These are phyloP conservation scores for Neurospora hispaniola DNA, from an alignment of 495 filamentous ascomycete genomes.

Conservation along the genomic window DNA sequence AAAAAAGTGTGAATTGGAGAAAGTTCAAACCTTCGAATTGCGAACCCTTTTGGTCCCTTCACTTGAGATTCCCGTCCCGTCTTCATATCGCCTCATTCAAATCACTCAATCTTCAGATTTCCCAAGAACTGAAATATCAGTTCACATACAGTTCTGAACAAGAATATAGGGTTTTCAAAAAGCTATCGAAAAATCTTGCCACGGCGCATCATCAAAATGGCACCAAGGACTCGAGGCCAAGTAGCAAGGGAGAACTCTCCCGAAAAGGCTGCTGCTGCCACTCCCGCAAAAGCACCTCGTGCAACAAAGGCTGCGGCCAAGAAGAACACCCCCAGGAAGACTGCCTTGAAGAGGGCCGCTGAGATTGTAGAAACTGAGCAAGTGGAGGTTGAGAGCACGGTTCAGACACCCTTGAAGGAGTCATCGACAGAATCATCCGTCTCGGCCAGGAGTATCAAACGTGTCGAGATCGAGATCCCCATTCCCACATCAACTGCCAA, in stretches of 20 bases:
- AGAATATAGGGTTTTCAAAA: not conserved
- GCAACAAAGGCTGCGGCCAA: not conserved
- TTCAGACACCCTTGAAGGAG: not conserved
- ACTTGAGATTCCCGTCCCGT: constrained; percentile 2
- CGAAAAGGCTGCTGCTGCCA: not conserved
- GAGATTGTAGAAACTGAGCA: not conserved
- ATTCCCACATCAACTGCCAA: constrained; percentile 12
- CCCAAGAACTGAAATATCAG: not conserved
- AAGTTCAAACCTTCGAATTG: not conserved
- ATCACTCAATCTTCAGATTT: not conserved
- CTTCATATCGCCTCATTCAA: not conserved
- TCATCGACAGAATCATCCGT: not conserved
- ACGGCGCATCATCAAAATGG: not conserved
- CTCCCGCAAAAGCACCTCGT: not conserved
- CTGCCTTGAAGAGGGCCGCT: not conserved
- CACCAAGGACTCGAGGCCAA: not conserved
- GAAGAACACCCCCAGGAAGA: not conserved
- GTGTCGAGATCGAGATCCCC: constrained; percentile 24
- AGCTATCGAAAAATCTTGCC: not conserved
- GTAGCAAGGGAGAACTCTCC: not conserved
- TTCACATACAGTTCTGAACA: not conserved
- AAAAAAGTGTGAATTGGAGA: constrained; percentile 1
- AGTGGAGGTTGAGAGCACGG: not conserved
- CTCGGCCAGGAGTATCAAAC: constrained; percentile 4
- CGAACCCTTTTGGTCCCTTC: not conserved